Conservation (phyloP, 768 basidiomycete species). For the Suillus variegatus region DNA sequence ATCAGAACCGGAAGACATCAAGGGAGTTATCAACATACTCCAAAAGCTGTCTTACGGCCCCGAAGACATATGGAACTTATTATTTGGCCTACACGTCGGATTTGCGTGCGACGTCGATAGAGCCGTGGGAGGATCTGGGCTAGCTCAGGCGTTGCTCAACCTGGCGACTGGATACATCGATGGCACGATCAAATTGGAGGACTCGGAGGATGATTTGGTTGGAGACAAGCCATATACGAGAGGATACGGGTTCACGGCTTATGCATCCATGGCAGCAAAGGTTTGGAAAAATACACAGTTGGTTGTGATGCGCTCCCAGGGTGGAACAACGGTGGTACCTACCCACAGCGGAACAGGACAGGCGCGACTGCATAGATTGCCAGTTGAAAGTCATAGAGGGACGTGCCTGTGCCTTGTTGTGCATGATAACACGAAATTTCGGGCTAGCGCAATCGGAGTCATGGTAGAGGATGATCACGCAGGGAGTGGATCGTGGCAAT, state of each 20-base stretch:
- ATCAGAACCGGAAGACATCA: constrained; percentile 7
- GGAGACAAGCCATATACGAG: constrained; percentile 8
- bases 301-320: constrained; percentile 9
- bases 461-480: constrained; percentile 7
- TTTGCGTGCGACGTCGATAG: constrained; percentile 6
- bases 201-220: constrained; percentile 5
- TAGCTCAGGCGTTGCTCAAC: constrained; percentile 5
- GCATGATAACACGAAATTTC: constrained; percentile 6
- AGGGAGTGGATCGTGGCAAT: constrained; percentile 6
- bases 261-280: constrained; percentile 10
- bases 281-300: constrained; percentile 5
- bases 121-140: constrained; percentile 4
- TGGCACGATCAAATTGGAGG: not conserved
- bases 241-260: constrained; percentile 7
- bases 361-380: constrained; percentile 9
- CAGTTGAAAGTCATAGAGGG: constrained; percentile 4
- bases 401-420: constrained; percentile 9
- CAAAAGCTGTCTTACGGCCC: constrained; percentile 5
- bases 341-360: constrained; percentile 5
- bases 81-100: constrained; percentile 8
- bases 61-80: constrained; percentile 7
- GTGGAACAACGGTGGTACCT: constrained; percentile 7
- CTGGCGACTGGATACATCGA: constrained; percentile 6
- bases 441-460: constrained; percentile 9
- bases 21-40: constrained; percentile 4